Base-by-base conservation (phyloP, 768 basidiomycete species). In the Leccinum obscurum region DNA sequence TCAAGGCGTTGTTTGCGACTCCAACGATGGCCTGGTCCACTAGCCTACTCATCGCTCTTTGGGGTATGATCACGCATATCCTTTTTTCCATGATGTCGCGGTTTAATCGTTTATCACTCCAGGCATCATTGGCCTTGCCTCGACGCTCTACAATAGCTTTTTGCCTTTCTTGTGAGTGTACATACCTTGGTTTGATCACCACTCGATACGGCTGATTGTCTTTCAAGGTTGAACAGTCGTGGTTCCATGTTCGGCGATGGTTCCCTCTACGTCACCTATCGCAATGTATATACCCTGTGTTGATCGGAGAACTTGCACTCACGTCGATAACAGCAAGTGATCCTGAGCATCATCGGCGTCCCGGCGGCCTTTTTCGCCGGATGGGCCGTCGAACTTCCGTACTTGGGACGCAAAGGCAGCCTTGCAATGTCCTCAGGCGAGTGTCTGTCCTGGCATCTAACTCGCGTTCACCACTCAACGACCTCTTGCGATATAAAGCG, bases 91-190 rank as follows among this genome's bases (percentile, higher is more conserved):
- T n/a, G 35, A 54, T 6, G 15, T 13, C 28, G 26, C 22, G 20
- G 54, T 48, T 30, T 26, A 55, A 46, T 44, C 15, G 14, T 52
- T 26, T 48, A 22, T 66, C 48, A 48, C 57, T 4, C 55, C 61
- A 89, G 89, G 85, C 1, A 74, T 89, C 39, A 91, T 92, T 57
- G 90, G 89, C 6, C 80, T 92, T 17, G 88, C 87, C 0, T 88
- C 85, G 59, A 89, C 89, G 2, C 75, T 92, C 69, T 87, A 84
- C 63, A 81, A 84, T 64, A 78, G 74, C 57, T 82, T 83, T 70
- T 72, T 85, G 28, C 80, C 82, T 5, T 85, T 78, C 65, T 75
- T 81, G 84, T 84, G 61, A 61, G 81, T 72, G 4, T 13, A 26
- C 26, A 26, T 26, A 26, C 37, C 37, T 39, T 55, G 1, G 5